phyloP scores from a whole-genome alignment of 768 basidiomycete species.

The Boletus insuetus region DNA sequence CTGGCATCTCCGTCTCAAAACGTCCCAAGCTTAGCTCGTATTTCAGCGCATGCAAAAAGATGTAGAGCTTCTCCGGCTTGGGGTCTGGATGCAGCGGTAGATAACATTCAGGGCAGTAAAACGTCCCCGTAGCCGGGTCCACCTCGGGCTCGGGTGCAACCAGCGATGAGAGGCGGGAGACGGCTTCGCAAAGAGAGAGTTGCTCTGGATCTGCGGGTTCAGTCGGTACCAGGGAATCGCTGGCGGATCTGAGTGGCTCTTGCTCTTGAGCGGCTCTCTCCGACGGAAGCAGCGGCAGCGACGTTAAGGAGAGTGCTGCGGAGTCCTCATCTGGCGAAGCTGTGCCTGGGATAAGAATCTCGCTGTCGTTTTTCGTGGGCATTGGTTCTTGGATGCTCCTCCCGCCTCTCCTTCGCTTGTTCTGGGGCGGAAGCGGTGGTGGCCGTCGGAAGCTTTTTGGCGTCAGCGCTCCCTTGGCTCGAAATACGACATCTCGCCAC shows the following conservation, averaged over 20 bases:
- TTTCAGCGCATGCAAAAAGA: slow-evolving; percentile 89
- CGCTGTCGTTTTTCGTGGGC: neutral
- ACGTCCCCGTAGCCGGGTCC: slow-evolving; percentile 40
- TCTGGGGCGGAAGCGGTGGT: slow-evolving; percentile 55
- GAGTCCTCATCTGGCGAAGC: neutral
- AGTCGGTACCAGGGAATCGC: neutral
- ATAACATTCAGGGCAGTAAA: slow-evolving; percentile 89
- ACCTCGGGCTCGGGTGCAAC: slow-evolving; percentile 28
- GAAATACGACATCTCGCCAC: slow-evolving; percentile 83
- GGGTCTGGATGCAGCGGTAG: slow-evolving; percentile 93
- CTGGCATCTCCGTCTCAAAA: slow-evolving; percentile 84
- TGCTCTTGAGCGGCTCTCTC: neutral
- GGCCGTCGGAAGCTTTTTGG: slow-evolving; percentile 28
- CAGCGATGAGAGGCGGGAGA: slow-evolving; percentile 33
- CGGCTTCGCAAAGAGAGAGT: slow-evolving; percentile 51
- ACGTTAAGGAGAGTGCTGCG: neutral
- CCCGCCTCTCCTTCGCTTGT: slow-evolving; percentile 58
- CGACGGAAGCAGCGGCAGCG: neutral
- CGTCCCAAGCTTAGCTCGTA: slow-evolving; percentile 82
- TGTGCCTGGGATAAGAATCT: neutral
- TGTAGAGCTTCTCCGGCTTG: slow-evolving; percentile 86
- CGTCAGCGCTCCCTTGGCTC: slow-evolving; percentile 59
- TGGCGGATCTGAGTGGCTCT: neutral
- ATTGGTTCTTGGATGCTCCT: slow-evolving; percentile 15
- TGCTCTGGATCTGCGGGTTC: neutral